Evolutionary conservation across 2,329 filamentous ascomycete genomes (phyloP), one percentile per base, ranked within the genome.

Genomic region (Claviceps paspali): DNA sequence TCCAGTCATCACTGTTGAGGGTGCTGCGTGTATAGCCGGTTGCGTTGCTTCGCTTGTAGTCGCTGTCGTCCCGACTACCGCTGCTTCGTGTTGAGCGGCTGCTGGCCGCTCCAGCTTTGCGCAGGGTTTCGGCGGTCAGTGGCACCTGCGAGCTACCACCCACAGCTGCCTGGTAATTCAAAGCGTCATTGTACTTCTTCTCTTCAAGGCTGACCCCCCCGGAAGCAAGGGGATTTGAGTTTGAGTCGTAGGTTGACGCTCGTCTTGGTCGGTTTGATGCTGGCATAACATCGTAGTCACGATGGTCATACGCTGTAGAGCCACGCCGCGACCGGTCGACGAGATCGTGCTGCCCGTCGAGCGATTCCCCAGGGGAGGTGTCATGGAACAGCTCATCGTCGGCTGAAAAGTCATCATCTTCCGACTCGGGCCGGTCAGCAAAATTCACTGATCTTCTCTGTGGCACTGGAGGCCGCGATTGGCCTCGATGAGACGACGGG

Each of bases 61-160:
- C 74, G 53, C 73, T 78, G 40, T 78, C 73, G 46, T 78, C 75
- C 30, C 64, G 72, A 50, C 74, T 78, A 17, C 54, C 65, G 43
- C 65, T 75, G 61, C 68, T 76, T 44, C 66, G 66, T 36, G 65
- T 76, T 28, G 68, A 75, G 18, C 65, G 65, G 49, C 67, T 73
- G 58, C 65, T 73, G 17, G 59, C 55, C 6, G 59, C 63, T 41
- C 60, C 63, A 21, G 62, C 68, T 49, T 63, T 70, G 44, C 62
- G 66, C 19, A 79, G 59, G 10, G 61, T 57, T 39, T 76, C 73
- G 2, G 65, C 67, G 3, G 75, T 79, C 39, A 79, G 52, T 2
- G 65, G 63, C 38, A 67, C 47, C 27, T 54, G 49, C 3, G 62
- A 50, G 6, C 59, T 63, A 24, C 66, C 67, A 29, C 51, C 61